Conservation (phyloP, 805 yeast species). For the Candida gorgasii region DNA sequence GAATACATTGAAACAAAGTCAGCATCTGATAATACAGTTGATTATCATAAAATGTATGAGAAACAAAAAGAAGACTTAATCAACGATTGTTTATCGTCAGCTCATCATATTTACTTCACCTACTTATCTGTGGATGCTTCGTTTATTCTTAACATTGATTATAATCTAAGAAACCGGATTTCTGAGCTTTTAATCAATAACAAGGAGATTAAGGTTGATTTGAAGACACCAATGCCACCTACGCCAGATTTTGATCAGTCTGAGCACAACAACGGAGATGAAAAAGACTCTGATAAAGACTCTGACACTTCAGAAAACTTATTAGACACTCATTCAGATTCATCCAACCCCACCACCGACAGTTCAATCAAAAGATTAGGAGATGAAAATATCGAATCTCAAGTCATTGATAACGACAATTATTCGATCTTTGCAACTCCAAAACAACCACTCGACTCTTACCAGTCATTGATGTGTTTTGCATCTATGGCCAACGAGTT, state of each 20-base stretch:
- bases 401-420: background rate
- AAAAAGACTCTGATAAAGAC: background rate
- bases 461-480: slow-evolving; percentile 17
- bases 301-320: background rate
- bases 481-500: slow-evolving; percentile 48
- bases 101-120: slow-evolving; percentile 64
- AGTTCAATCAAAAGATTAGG: slow-evolving; percentile 3
- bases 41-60: background rate
- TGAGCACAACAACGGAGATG: too few species aligned
- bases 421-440: slow-evolving; percentile 2
- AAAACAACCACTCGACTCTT: slow-evolving; percentile 4
- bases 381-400: slow-evolving; percentile 4
- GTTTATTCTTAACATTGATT: slow-evolving; percentile 68
- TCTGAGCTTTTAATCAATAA: slow-evolving; percentile 22
- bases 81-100: slow-evolving; percentile 58
- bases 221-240: slow-evolving; percentile 15
- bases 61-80: slow-evolving; percentile 28
- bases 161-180: slow-evolving; percentile 46
- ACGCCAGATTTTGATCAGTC: too few species aligned
- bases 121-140: slow-evolving; percentile 69
- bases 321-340: background rate
- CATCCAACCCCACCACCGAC: background rate
- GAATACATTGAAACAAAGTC: slow-evolving; percentile 9
- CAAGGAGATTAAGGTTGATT: background rate
- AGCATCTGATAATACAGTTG: background rate